Evolutionary conservation across 2,329 filamentous ascomycete species (phyloP).

Genomic region (Tolypocladium ophioglossoides): DNA sequence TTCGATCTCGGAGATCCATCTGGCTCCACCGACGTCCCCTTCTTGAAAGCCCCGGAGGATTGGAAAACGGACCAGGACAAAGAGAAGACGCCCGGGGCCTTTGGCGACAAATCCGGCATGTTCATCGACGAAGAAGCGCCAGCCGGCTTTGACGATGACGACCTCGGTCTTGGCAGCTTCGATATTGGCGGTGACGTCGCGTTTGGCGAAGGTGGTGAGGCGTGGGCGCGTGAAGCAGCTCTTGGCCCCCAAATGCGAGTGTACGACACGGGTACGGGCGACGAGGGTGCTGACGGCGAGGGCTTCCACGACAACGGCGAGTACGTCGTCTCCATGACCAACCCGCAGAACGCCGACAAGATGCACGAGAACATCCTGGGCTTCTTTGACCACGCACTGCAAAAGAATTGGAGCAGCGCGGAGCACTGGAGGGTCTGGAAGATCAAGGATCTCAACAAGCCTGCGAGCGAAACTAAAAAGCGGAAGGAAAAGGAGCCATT

Average conservation of each 20-base stretch:
- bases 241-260: slow-evolving; percentile 78
- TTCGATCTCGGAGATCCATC: slow-evolving; percentile 85
- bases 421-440: slow-evolving; percentile 96
- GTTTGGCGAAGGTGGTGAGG: slow-evolving; percentile 93
- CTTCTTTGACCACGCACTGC: slow-evolving; percentile 92
- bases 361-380: slow-evolving; percentile 90
- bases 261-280: slow-evolving; percentile 55
- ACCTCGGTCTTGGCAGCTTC: slow-evolving; percentile 61
- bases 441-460: slow-evolving; percentile 70
- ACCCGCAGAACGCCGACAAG: slow-evolving; percentile 51
- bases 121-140: slow-evolving; percentile 82
- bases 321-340: slow-evolving; percentile 71
- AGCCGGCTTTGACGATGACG: slow-evolving; percentile 62
- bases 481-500: slow-evolving; percentile 96
- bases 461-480: slow-evolving; percentile 47
- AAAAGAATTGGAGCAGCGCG: slow-evolving; percentile 97
- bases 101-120: slow-evolving; percentile 64
- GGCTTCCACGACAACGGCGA: slow-evolving; percentile 48
- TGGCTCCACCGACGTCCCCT: slow-evolving; percentile 79
- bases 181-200: slow-evolving; percentile 63
- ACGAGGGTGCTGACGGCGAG: slow-evolving; percentile 33
- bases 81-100: slow-evolving; percentile 40
- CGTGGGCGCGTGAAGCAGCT: slow-evolving; percentile 85
- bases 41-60: slow-evolving; percentile 80
- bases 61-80: slow-evolving; percentile 65